Base-by-base conservation (phyloP, 2,329 filamentous ascomycete genomes). In the Aspergillus ustus region DNA sequence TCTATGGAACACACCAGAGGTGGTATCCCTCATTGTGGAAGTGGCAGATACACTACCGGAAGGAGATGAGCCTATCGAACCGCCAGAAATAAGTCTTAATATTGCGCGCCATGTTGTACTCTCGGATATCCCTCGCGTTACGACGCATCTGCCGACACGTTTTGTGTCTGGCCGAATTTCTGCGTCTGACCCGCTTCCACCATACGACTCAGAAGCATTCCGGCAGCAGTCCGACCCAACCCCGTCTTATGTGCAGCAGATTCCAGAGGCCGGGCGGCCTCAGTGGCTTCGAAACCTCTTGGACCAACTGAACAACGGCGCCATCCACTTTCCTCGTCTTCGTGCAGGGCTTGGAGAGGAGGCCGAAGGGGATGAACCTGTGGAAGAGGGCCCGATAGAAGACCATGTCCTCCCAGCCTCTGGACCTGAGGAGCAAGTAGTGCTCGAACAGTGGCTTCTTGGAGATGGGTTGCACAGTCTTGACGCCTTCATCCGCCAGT, bases 151-250 rank as follows among this genome's bases (percentile, higher is more conserved):
- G 7, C 91, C 93, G 0, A 82, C 83, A 1, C 77, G 80, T 8
- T 84, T 92, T 68, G 87, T 92, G 11, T 82, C 84, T 19, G 80
- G 83, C 37, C 82, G 87, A 51, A 88, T 89, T 2, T 93, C 90
- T 64, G 87, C 91, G 19, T 95, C 92, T 22, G 93, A 97, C 72
- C 92, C 92, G 1, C 79, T 97, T 15, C 92, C 93, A 20, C 93
- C 93, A 1, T 76, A 83, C 0, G 78, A 85, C 59, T 77, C 76
- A 1, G 73, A 77, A 50, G 76, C 75, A 31, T 72, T 69, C 59
- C 70, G 69, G 31, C 69, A 75, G 57, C 75, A 78, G 60, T 69
- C 70, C 4, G 69, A 77, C 46, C 75, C 75, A 31, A 68, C 70
- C 0, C 74, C 70, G 15, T 72, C 71, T 11, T 77, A 73, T 59